These are phyloP conservation scores for Didymella pinodella DNA, from an alignment of 2,329 filamentous ascomycete species.

Conservation along the genomic window DNA sequence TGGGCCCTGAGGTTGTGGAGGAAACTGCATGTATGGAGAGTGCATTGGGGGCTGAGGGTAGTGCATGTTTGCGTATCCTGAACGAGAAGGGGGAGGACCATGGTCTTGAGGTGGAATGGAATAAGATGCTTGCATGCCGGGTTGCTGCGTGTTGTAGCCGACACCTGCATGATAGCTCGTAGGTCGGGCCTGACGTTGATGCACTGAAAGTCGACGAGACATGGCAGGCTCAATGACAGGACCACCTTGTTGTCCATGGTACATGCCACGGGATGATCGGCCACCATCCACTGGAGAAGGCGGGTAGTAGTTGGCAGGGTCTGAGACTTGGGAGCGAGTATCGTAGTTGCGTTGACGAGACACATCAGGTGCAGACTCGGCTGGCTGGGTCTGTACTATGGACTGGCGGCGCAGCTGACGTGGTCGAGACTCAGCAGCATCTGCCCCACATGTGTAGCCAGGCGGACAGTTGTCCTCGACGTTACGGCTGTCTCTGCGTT, in stretches of 20 bases:
- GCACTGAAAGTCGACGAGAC: constrained; percentile 38
- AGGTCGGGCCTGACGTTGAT: constrained; percentile 35
- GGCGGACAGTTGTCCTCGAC: constrained; percentile 38
- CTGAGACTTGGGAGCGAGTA: constrained; percentile 43
- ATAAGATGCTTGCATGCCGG: constrained; percentile 34
- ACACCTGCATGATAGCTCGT: constrained; percentile 44
- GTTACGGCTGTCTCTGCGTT: constrained; percentile 20
- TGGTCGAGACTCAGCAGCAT: constrained; percentile 26
- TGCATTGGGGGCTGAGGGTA: constrained; percentile 10
- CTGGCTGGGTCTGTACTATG: constrained; percentile 9
- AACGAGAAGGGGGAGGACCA: constrained; percentile 45
- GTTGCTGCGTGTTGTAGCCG: constrained; percentile 27
- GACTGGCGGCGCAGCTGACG: constrained; percentile 26
- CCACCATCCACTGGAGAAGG: constrained; percentile 37
- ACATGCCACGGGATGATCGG: constrained; percentile 32
- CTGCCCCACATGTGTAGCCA: constrained; percentile 42
- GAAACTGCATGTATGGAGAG: constrained; percentile 21
- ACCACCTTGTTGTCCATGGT: constrained; percentile 29
- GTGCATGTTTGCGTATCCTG: constrained; percentile 32
- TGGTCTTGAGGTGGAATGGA: constrained; percentile 36
- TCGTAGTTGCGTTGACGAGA: constrained; percentile 32
- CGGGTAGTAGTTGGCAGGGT: constrained; percentile 36
- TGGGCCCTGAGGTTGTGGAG: constrained; percentile 9
- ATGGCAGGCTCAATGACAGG: constrained; percentile 41
- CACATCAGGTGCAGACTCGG: constrained; percentile 43